Evolutionary conservation across 2,329 filamentous ascomycete species (phyloP).

Genomic region (Penicillium sp.): DNA sequence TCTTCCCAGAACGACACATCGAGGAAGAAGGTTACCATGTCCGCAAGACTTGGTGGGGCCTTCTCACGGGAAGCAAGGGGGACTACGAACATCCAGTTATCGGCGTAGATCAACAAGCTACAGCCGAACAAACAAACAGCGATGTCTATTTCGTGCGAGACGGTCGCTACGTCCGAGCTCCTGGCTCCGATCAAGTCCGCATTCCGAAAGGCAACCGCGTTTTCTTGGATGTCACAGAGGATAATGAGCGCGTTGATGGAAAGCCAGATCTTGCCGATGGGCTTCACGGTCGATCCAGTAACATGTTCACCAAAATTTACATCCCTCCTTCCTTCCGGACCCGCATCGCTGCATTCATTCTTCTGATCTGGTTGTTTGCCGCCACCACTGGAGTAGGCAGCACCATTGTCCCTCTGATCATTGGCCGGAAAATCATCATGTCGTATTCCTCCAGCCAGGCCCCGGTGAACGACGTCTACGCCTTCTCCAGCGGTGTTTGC

Average conservation of each 20-base stretch:
- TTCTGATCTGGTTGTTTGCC: conserved; percentile 91
- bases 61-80: conserved; percentile 40
- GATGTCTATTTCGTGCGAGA: conserved; percentile 63
- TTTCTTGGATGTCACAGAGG: conserved; percentile 73
- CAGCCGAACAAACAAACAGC: conserved; percentile 42
- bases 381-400: conserved; percentile 81
- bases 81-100: conserved; percentile 39
- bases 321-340: conserved; percentile 81
- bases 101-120: conserved; percentile 31
- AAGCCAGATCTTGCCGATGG: conserved; percentile 55
- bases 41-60: conserved; percentile 59
- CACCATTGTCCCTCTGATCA: conserved; percentile 82
- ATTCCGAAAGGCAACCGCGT: conserved; percentile 82
- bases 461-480: conserved; percentile 91
- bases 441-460: conserved; percentile 70
- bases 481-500: conserved; percentile 89
- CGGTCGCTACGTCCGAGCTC: conserved; percentile 86
- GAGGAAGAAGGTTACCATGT: conserved; percentile 78
- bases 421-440: conserved; percentile 79
- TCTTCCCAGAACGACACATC: conserved; percentile 78
- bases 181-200: conserved; percentile 91
- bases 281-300: conserved; percentile 61
- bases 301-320: conserved; percentile 72
- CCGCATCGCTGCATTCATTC: conserved; percentile 81
- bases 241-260: conserved; percentile 67